These are phyloP conservation scores for Theileria annulata DNA, from an alignment of 169 alveolate genomes.

Conservation along the genomic window DNA sequence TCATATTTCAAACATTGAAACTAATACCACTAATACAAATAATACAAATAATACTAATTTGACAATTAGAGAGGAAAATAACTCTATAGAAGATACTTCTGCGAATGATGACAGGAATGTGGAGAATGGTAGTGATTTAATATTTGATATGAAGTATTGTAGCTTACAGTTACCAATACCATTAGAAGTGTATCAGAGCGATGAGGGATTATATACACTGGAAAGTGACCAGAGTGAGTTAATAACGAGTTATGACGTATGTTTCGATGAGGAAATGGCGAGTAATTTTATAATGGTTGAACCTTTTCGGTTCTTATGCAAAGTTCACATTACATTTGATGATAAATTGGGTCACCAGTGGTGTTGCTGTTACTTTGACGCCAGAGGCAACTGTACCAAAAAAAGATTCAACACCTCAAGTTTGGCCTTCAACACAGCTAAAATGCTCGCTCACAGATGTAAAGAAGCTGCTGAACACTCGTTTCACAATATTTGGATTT, in stretches of 20 bases:
- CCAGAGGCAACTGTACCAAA: constrained; percentile 28
- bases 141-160: constrained; percentile 30
- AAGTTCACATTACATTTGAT: constrained; percentile 44
- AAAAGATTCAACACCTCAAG: constrained; percentile 41
- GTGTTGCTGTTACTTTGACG: constrained; percentile 65
- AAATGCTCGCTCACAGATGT: constrained; percentile 48
- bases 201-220: constrained; percentile 14
- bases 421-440: constrained; percentile 54
- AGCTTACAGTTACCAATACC: constrained; percentile 40
- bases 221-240: neutral
- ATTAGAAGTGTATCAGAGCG: neutral
- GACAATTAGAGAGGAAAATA: too few relatives aligned
- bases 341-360: constrained; percentile 32
- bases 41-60: too few relatives aligned
- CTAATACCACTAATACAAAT: neutral
- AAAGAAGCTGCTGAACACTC: constrained; percentile 52
- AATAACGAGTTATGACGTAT: constrained; percentile 19
- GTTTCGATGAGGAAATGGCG: constrained; percentile 30
- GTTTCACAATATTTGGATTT: constrained; percentile 61
- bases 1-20: neutral
- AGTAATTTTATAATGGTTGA: constrained; percentile 28
- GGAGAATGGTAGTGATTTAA: neutral
- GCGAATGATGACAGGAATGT: too few relatives aligned
- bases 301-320: constrained; percentile 37
- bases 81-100: too few relatives aligned